Evolutionary conservation across 2,329 filamentous ascomycete genomes (phyloP).

Genomic region (Incumbomyces lentus): DNA sequence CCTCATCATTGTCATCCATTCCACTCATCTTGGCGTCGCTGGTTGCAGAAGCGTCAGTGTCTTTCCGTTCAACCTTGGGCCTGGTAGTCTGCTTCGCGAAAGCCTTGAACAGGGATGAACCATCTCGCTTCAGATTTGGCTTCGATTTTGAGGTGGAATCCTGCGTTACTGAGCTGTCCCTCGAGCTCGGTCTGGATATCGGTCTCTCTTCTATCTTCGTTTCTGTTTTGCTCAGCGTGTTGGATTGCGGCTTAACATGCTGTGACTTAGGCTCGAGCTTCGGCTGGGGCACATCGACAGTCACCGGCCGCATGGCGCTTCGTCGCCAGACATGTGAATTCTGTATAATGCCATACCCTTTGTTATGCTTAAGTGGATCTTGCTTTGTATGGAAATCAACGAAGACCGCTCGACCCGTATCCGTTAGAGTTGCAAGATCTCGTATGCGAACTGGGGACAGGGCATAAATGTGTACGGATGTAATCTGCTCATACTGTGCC

Average conservation of each 20-base stretch:
- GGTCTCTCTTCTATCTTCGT: slow-evolving; percentile 9
- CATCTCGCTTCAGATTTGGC: slow-evolving; percentile 24
- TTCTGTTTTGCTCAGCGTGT: neutral
- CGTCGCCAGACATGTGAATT: slow-evolving; percentile 56
- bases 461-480: slow-evolving; percentile 79
- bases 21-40: slow-evolving; percentile 10
- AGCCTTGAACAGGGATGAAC: slow-evolving; percentile 20
- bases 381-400: slow-evolving; percentile 43
- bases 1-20: slow-evolving; percentile 36
- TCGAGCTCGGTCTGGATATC: slow-evolving; percentile 21
- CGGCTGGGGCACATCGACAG: slow-evolving; percentile 14
- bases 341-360: slow-evolving; percentile 61
- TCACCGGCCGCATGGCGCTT: slow-evolving; percentile 31
- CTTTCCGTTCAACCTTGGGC: slow-evolving; percentile 10
- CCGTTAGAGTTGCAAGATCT: slow-evolving; percentile 61
- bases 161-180: slow-evolving; percentile 25
- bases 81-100: slow-evolving; percentile 18
- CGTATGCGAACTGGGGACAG: slow-evolving; percentile 60
- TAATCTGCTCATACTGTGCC: slow-evolving; percentile 59
- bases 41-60: slow-evolving; percentile 6
- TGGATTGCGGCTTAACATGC: slow-evolving; percentile 18
- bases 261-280: slow-evolving; percentile 17
- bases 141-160: slow-evolving; percentile 22
- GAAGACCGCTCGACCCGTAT: slow-evolving; percentile 55
- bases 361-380: slow-evolving; percentile 49